Conservation (phyloP, 2,329 filamentous ascomycete genomes). For the Phyllosticta capitalensis region DNA sequence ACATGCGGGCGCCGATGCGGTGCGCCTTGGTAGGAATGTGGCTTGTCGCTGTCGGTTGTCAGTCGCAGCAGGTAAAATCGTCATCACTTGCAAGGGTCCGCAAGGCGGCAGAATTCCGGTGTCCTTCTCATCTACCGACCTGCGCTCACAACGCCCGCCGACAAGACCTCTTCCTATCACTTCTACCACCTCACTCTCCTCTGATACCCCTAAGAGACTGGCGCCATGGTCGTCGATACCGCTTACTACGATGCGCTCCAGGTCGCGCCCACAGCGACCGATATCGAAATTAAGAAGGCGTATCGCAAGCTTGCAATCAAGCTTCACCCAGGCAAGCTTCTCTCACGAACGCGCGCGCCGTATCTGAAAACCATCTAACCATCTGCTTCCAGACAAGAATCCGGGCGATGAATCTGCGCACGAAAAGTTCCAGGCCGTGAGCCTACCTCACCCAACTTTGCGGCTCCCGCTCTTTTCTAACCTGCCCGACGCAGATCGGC, state of each 20-base stretch:
- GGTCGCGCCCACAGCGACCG: constrained; percentile 73
- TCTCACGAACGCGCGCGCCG: background rate
- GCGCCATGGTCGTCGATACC: constrained; percentile 75
- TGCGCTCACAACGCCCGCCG: background rate
- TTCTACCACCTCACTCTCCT: background rate
- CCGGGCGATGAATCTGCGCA: constrained; percentile 90
- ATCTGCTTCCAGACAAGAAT: constrained; percentile 70
- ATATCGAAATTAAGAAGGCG: constrained; percentile 93
- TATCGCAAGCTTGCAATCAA: constrained; percentile 88
- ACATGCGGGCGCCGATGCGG: background rate
- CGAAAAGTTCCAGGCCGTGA: constrained; percentile 83
- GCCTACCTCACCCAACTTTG: constrained; percentile 14
- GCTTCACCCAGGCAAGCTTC: constrained; percentile 66
- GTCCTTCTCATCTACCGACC: background rate
- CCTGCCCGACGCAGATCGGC: constrained; percentile 43
- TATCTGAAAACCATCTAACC: constrained; percentile 7
- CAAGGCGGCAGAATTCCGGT: constrained; percentile 5
- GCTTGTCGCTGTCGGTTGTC: constrained; percentile 7
- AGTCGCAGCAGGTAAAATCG: constrained; percentile 4
- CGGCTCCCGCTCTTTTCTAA: constrained; percentile 5
- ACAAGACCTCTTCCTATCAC: background rate
- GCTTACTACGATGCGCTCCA: constrained; percentile 80
- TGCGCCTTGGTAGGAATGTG: background rate
- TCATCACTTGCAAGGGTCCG: constrained; percentile 9
- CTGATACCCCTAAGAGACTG: constrained; percentile 6